Evolutionary conservation across 1,284 basidiomycete species (phyloP).

Genomic region (Hemileia vastatrix): DNA sequence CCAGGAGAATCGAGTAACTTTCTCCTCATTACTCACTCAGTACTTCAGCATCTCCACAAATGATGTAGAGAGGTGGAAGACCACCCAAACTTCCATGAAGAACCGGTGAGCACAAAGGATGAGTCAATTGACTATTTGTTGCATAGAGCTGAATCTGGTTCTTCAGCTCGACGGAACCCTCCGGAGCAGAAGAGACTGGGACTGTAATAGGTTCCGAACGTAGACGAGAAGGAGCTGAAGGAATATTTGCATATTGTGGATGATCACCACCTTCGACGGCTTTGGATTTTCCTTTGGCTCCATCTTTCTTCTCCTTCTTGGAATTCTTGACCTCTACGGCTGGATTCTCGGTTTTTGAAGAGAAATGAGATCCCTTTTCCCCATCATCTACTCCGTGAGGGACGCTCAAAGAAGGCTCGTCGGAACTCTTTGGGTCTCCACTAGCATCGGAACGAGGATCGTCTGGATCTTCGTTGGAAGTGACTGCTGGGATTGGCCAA

Average conservation of each 20-base stretch:
- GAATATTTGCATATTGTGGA: conserved; percentile 18
- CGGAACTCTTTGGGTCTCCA: neutral
- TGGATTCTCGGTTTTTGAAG: neutral
- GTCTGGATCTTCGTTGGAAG: conserved; percentile 7
- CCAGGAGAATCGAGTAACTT: neutral
- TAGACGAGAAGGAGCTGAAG: conserved; percentile 29
- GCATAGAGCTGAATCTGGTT: conserved; percentile 80
- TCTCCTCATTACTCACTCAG: too few relatives aligned
- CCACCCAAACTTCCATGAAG: conserved; percentile 72
- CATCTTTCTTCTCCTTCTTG: too few relatives aligned
- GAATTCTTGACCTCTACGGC: neutral
- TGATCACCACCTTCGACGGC: conserved; percentile 25
- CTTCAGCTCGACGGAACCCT: too few relatives aligned
- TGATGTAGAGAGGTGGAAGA: conserved; percentile 72
- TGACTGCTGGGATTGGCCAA: conserved; percentile 55
- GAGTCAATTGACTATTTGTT: conserved; percentile 67
- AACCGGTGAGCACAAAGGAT: conserved; percentile 75
- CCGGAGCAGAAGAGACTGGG: conserved; percentile 7
- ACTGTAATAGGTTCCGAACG: conserved; percentile 30
- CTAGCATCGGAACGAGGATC: neutral
- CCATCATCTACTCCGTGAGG: conserved; percentile 19
- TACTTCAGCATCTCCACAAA: conserved; percentile 77
- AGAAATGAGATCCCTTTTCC: neutral
- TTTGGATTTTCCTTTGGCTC: neutral
- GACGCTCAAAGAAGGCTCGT: conserved; percentile 10